These are phyloP conservation scores for Thalassiosira mediterranea DNA, from an alignment of 352 stramenopile genomes.

Conservation along the genomic window DNA sequence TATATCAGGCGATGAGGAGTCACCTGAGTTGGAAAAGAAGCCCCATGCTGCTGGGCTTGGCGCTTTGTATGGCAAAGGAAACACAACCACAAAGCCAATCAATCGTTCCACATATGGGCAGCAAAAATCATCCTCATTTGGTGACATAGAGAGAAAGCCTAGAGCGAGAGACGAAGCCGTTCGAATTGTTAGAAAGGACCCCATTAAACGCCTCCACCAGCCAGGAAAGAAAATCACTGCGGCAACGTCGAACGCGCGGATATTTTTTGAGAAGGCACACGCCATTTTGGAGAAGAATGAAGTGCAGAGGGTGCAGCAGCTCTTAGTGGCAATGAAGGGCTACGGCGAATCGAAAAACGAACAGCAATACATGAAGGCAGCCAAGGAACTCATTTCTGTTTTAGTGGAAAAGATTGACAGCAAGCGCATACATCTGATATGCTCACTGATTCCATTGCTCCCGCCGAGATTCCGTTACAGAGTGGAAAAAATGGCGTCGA, in stretches of 20 bases:
- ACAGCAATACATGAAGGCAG: slow-evolving; percentile 50
- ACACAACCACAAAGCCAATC: too few species aligned
- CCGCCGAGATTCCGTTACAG: slow-evolving; percentile 54
- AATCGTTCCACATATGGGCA: too few species aligned
- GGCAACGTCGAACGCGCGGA: slow-evolving; percentile 35
- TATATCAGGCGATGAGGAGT: too few species aligned
- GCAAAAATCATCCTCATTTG: neutral
- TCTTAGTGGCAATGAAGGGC: slow-evolving; percentile 55
- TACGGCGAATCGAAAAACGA: slow-evolving; percentile 52
- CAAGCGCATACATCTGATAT: slow-evolving; percentile 55
- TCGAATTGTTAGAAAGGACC: slow-evolving; percentile 3
- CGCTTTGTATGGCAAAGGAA: too few species aligned
- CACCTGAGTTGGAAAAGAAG: too few species aligned
- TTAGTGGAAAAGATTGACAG: slow-evolving; percentile 45
- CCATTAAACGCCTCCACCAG: slow-evolving; percentile 17
- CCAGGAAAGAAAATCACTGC: slow-evolving; percentile 27
- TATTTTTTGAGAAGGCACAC: slow-evolving; percentile 60
- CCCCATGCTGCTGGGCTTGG: too few species aligned
- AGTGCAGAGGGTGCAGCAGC: slow-evolving; percentile 59
- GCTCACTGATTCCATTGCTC: slow-evolving; percentile 65
- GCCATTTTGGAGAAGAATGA: slow-evolving; percentile 48
- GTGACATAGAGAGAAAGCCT: slow-evolving; percentile 10
- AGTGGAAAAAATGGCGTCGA: slow-evolving; percentile 50
- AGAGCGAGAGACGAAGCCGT: neutral
- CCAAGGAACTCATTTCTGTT: slow-evolving; percentile 63